These are phyloP conservation scores for Suillus subluteus DNA, from an alignment of 768 basidiomycete genomes.

Conservation along the genomic window DNA sequence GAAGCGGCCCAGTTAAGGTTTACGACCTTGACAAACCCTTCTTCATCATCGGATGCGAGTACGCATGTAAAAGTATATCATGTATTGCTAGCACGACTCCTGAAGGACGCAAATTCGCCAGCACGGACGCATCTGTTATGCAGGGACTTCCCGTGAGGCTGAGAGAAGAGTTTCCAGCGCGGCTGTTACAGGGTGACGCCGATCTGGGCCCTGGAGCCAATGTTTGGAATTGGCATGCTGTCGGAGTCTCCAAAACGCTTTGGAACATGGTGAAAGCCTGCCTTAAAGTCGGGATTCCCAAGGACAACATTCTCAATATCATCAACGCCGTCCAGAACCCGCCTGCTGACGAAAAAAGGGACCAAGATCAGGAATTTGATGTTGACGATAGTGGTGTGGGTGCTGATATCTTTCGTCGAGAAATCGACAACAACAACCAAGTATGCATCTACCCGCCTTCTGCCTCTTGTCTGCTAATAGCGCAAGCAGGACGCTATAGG, in stretches of 20 bases:
- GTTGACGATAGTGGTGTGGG: slow-evolving; percentile 39
- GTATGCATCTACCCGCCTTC: slow-evolving; percentile 22
- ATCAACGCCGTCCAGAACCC: slow-evolving; percentile 58
- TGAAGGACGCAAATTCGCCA: slow-evolving; percentile 69
- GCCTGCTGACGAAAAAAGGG: slow-evolving; percentile 38
- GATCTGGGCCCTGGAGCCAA: slow-evolving; percentile 61
- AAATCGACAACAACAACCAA: slow-evolving; percentile 27
- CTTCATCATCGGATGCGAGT: slow-evolving; percentile 86
- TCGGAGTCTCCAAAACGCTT: slow-evolving; percentile 69
- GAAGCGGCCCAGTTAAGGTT: slow-evolving; percentile 73
- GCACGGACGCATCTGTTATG: slow-evolving; percentile 73
- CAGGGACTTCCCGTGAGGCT: slow-evolving; percentile 69
- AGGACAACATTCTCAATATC: slow-evolving; percentile 62
- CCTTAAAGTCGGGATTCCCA: slow-evolving; percentile 60
- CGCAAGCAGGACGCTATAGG: slow-evolving; percentile 46
- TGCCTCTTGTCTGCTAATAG: slow-evolving; percentile 15
- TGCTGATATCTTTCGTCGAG: slow-evolving; percentile 26
- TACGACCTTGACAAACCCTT: slow-evolving; percentile 82
- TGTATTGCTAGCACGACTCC: slow-evolving; percentile 48
- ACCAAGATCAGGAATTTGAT: slow-evolving; percentile 37
- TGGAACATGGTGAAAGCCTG: slow-evolving; percentile 75
- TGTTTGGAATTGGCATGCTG: slow-evolving; percentile 78
- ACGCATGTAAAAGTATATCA: slow-evolving; percentile 57
- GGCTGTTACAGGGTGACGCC: slow-evolving; percentile 55
- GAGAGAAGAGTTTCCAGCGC: slow-evolving; percentile 75